phyloP scores from a whole-genome alignment of 257 asterid species.

The Przewalskia tangutica region DNA sequence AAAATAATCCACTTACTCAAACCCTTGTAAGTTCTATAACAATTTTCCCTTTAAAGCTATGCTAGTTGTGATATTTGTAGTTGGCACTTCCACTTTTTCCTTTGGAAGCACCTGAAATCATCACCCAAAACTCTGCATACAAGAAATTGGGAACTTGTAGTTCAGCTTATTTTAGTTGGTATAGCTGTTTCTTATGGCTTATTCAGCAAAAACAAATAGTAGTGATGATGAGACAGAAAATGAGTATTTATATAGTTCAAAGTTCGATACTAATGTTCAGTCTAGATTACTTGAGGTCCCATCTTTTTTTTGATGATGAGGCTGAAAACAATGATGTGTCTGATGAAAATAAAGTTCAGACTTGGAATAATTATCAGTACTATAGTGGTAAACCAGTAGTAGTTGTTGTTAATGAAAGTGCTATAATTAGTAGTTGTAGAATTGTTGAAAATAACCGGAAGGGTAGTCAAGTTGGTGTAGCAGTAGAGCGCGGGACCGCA shows the following conservation, averaged over 20 bases:
- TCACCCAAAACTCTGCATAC: slow-evolving; percentile 51
- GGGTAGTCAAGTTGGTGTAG: too few relatives aligned
- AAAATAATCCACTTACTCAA: too few relatives aligned
- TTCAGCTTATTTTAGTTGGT: slow-evolving; percentile 84
- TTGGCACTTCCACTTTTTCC: slow-evolving; percentile 55
- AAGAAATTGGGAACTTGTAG: slow-evolving; percentile 64
- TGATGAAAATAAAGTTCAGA: slow-evolving; percentile 37
- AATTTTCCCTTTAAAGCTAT: slow-evolving; percentile 47
- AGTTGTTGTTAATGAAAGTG: slow-evolving; percentile 35
- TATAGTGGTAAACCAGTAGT: slow-evolving; percentile 48
- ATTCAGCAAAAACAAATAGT: slow-evolving; percentile 68
- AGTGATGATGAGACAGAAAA: slow-evolving; percentile 33
- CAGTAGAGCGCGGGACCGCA: too few relatives aligned
- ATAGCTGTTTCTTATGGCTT: slow-evolving; percentile 91
- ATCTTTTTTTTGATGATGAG: slow-evolving; percentile 76
- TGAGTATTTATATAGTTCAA: not conserved
- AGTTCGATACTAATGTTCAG: slow-evolving; percentile 31
- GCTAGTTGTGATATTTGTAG: slow-evolving; percentile 36
- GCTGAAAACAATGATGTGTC: slow-evolving; percentile 18
- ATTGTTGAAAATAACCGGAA: too few relatives aligned
- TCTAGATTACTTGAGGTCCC: slow-evolving; percentile 65
- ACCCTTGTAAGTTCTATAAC: slow-evolving; percentile 34
- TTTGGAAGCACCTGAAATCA: slow-evolving; percentile 49
- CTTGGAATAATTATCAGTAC: slow-evolving; percentile 56
- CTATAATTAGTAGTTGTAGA: not conserved